Conservation (phyloP, 2,329 filamentous ascomycete species). For the Byssoonygena ceratinophila region DNA sequence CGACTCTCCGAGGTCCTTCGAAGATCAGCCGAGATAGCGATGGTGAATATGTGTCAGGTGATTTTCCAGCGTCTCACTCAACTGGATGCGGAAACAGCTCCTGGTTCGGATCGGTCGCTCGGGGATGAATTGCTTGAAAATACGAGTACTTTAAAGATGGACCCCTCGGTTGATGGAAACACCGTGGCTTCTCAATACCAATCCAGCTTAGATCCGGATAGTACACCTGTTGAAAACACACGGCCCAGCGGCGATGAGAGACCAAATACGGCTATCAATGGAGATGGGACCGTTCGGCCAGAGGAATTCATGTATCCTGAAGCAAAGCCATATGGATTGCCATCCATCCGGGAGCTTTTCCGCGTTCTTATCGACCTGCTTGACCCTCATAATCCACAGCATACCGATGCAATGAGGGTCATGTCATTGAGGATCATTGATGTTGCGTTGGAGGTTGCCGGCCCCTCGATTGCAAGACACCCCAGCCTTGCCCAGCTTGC, state of each 20-base stretch:
- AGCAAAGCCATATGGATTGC: conserved; percentile 81
- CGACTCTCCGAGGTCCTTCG: conserved; percentile 83
- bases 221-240: conserved; percentile 24
- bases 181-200: conserved; percentile 46
- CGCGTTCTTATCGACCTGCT: conserved; percentile 85
- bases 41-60: conserved; percentile 98
- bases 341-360: conserved; percentile 89
- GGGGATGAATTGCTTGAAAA: conserved; percentile 50
- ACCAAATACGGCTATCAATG: conserved; percentile 26
- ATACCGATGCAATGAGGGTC: conserved; percentile 89
- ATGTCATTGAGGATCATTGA: conserved; percentile 97
- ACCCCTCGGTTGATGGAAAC: conserved; percentile 59
- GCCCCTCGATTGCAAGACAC: conserved; percentile 86
- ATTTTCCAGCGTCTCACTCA: conserved; percentile 91
- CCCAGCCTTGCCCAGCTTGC: conserved; percentile 77
- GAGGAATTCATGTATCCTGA: conserved; percentile 41
- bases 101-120: conserved; percentile 56
- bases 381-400: conserved; percentile 82
- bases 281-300: conserved; percentile 23
- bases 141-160: conserved; percentile 72
- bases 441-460: conserved; percentile 90
- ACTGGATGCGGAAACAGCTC: conserved; percentile 63
- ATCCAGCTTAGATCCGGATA: conserved; percentile 33
- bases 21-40: conserved; percentile 85
- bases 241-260: conserved; percentile 28